These are phyloP conservation scores for Amylostereum chailletii DNA, from an alignment of 1,284 basidiomycete species.

Conservation along the genomic window DNA sequence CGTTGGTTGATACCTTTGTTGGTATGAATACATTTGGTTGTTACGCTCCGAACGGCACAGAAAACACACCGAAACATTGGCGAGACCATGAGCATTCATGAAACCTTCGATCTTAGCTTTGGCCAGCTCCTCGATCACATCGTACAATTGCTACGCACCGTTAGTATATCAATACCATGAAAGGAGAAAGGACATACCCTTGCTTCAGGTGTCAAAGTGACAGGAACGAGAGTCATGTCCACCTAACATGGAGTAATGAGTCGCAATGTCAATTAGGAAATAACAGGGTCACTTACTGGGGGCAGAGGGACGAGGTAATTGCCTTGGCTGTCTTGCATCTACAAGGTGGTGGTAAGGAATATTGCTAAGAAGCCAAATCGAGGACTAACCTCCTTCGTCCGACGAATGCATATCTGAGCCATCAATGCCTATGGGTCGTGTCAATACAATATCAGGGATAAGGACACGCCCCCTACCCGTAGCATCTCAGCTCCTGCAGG, in stretches of 20 bases:
- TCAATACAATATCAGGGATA: not conserved
- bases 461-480: slow-evolving; percentile 33
- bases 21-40: slow-evolving; percentile 3
- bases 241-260: slow-evolving; percentile 31
- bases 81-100: slow-evolving; percentile 33
- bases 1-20: slow-evolving; percentile 54
- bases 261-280: not conserved
- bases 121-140: slow-evolving; percentile 62
- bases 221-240: slow-evolving; percentile 62
- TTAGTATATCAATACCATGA: not conserved
- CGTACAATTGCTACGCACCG: slow-evolving; percentile 54
- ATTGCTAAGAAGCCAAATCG: not conserved
- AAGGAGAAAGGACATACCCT: slow-evolving; percentile 34
- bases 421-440: slow-evolving; percentile 58
- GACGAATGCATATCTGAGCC: slow-evolving; percentile 72
- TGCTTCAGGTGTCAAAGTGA: slow-evolving; percentile 61
- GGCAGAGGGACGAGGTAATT: slow-evolving; percentile 69
- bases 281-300: slow-evolving; percentile 35
- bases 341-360: slow-evolving; percentile 8
- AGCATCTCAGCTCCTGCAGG: slow-evolving; percentile 61
- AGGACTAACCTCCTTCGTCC: slow-evolving; percentile 69
- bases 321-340: slow-evolving; percentile 79
- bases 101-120: slow-evolving; percentile 52
- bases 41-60: not conserved
- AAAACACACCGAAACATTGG: slow-evolving; percentile 27